phyloP scores from a whole-genome alignment of 306 rosid species.

The Ceratonia siliqua region DNA sequence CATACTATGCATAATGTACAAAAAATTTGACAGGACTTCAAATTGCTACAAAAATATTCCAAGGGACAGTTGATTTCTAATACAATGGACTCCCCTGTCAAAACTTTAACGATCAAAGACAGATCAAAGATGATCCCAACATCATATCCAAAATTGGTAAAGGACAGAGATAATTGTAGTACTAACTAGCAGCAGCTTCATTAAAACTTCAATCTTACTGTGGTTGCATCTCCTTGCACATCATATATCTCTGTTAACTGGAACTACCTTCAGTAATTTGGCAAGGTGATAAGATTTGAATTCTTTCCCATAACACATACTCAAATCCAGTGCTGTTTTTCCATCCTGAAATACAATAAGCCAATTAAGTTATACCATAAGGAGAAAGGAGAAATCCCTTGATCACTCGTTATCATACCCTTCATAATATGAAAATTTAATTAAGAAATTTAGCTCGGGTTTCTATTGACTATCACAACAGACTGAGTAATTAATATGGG shows the following conservation, averaged over 20 bases:
- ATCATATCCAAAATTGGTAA: constrained; percentile 27
- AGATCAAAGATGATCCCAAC: neutral
- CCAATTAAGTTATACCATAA: constrained; percentile 20
- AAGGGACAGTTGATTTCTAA: constrained; percentile 8
- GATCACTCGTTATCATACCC: neutral
- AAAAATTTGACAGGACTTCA: constrained; percentile 8
- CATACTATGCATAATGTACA: neutral
- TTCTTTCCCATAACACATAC: constrained; percentile 84
- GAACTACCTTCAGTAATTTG: constrained; percentile 63
- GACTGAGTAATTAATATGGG: neutral
- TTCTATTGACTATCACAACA: constrained; percentile 7
- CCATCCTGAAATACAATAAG: constrained; percentile 72
- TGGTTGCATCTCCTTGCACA: neutral
- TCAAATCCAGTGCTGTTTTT: constrained; percentile 72
- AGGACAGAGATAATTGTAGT: constrained; percentile 10
- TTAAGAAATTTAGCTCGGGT: neutral
- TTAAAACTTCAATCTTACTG: constrained; percentile 22
- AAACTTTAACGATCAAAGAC: constrained; percentile 17
- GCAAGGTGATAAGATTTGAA: constrained; percentile 89
- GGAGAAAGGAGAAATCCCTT: neutral
- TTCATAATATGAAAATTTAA: neutral
- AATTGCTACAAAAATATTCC: constrained; percentile 24
- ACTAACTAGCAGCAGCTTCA: constrained; percentile 15
- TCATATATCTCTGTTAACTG: constrained; percentile 48
- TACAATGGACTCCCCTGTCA: neutral